These are phyloP conservation scores for Arbutus unedo DNA, from an alignment of 148 eudicot species.

Conservation along the genomic window DNA sequence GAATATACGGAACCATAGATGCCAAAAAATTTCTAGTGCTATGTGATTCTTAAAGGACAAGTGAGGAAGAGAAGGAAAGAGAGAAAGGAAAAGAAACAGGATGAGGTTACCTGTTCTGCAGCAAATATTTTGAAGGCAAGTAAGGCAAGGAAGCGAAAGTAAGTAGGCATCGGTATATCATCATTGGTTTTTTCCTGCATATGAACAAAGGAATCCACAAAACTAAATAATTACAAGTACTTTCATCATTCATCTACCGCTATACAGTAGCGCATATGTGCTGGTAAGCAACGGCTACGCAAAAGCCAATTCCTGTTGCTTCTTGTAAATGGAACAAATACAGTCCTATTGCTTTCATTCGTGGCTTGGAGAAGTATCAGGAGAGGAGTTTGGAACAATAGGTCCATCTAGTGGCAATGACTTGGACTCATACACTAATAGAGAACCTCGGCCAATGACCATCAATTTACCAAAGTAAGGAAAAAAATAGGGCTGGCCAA, in stretches of 20 bases:
- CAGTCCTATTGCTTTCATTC: background rate
- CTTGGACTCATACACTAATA: background rate
- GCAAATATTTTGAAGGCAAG: conserved; percentile 97
- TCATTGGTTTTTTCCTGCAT: conserved; percentile 66
- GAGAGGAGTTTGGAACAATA: background rate
- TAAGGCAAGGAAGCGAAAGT: conserved; percentile 89
- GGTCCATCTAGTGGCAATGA: background rate
- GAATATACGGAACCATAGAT: background rate
- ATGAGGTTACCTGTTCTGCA: conserved; percentile 62
- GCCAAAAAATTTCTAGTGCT: background rate
- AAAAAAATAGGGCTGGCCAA: background rate
- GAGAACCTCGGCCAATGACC: background rate
- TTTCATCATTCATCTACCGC: background rate
- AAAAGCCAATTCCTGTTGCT: background rate
- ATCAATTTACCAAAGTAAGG: background rate
- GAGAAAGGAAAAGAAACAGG: background rate
- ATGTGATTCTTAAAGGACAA: background rate
- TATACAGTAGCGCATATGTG: background rate
- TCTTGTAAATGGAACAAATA: background rate
- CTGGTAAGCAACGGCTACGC: background rate
- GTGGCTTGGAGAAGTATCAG: background rate
- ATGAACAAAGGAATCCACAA: conserved; percentile 17
- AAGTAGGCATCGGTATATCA: conserved; percentile 86
- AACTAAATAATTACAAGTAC: conserved; percentile 8
- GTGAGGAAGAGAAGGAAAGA: background rate